A percentile compares a stretch with the other conserved stretches of the same genome.
phyloP scores from a whole-genome alignment of 768 basidiomycete genomes.

The Suillus bovinus region DNA sequence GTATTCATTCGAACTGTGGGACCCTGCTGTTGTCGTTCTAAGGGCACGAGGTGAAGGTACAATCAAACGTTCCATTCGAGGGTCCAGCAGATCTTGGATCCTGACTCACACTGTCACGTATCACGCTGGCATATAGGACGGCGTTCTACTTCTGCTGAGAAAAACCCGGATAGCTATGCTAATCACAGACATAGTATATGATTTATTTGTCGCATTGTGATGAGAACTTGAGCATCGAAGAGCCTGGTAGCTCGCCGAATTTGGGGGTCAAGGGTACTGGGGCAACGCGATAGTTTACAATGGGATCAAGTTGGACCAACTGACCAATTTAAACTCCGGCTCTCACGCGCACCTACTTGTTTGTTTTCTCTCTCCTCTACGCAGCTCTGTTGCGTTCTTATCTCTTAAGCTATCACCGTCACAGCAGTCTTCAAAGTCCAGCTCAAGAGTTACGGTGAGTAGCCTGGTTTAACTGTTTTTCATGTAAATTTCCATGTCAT shows the following conservation, averaged over 20 bases:
- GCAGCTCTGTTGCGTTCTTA: conserved; percentile 28
- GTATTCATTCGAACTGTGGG: neutral
- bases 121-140: neutral
- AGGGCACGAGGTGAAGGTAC: neutral
- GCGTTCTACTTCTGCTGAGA: conserved; percentile 1
- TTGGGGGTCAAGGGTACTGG: neutral
- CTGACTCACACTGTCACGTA: neutral
- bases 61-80: neutral
- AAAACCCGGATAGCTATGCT: conserved; percentile 2
- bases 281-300: neutral
- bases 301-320: conserved; percentile 9
- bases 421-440: conserved; percentile 8
- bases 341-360: conserved; percentile 46
- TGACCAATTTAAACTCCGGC: conserved; percentile 49
- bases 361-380: conserved; percentile 43
- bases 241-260: neutral
- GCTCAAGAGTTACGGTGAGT: conserved; percentile 28
- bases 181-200: neutral
- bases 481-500: conserved; percentile 10
- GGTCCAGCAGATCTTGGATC: neutral
- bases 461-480: neutral
- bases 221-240: too few relatives aligned
- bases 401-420: conserved; percentile 15
- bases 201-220: neutral
- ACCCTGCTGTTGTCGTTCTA: conserved; percentile 1